Conservation (phyloP, 2,329 filamentous ascomycete species). For the Hymenoscyphus salicellus region DNA sequence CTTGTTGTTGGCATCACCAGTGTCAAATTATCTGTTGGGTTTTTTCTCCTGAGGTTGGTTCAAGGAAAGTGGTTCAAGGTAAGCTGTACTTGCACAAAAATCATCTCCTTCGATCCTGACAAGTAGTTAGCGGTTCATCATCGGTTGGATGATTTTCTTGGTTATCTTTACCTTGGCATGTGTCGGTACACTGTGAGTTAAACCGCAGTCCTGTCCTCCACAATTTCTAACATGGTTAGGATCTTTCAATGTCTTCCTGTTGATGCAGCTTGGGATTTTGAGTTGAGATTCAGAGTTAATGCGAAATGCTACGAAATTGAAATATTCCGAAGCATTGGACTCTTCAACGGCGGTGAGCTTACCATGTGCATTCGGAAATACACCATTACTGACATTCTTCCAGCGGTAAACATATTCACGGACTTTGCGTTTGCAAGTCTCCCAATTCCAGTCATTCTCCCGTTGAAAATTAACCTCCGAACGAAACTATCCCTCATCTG, state of each 20-base stretch:
- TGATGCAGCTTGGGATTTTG: conserved; percentile 44
- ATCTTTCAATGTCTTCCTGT: conserved; percentile 49
- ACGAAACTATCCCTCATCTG: conserved; percentile 41
- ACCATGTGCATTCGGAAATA: not conserved
- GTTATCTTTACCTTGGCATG: conserved; percentile 43
- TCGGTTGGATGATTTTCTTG: conserved; percentile 39
- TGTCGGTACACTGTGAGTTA: conserved; percentile 37
- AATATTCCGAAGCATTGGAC: conserved; percentile 43
- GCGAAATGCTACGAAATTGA: conserved; percentile 42
- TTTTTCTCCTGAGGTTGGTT: conserved; percentile 30
- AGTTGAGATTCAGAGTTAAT: conserved; percentile 25
- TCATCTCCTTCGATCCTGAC: conserved; percentile 22
- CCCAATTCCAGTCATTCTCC: conserved; percentile 43
- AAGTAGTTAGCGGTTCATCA: conserved; percentile 18
- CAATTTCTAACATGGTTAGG: conserved; percentile 28
- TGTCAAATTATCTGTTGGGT: conserved; percentile 23
- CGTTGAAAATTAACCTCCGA: conserved; percentile 42
- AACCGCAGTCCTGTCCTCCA: not conserved
- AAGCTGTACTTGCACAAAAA: conserved; percentile 39
- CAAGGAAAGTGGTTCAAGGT: conserved; percentile 39
- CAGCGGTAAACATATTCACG: conserved; percentile 29
- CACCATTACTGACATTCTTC: not conserved
- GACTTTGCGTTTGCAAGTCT: conserved; percentile 39
- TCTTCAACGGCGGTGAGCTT: conserved; percentile 43
- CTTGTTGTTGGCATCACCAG: conserved; percentile 43